Conservation (phyloP, 768 basidiomycete genomes). For the Kwoniella mangroviensis region DNA sequence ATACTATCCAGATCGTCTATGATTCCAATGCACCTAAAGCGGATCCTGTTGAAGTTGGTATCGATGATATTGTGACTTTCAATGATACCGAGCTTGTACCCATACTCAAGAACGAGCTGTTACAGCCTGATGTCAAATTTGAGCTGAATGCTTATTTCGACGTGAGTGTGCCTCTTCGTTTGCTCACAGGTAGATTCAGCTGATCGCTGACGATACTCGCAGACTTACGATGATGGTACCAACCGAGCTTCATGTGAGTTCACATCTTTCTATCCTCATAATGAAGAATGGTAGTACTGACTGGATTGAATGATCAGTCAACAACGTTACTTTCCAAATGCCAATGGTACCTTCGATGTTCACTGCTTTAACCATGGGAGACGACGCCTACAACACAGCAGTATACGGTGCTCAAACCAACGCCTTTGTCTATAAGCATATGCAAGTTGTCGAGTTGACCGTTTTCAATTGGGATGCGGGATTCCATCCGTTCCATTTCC, state of each 20-base stretch:
- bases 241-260: conserved; percentile 57
- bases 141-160: conserved; percentile 77
- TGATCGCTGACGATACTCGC: too few species aligned
- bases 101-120: conserved; percentile 61
- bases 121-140: conserved; percentile 65
- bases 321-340: conserved; percentile 26
- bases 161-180: conserved; percentile 35
- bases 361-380: conserved; percentile 73
- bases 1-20: conserved; percentile 85
- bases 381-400: conserved; percentile 60
- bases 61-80: conserved; percentile 26
- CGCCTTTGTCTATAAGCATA: conserved; percentile 68
- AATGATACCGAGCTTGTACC: conserved; percentile 69
- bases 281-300: not conserved
- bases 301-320: not conserved
- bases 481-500: conserved; percentile 70
- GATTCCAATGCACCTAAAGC: conserved; percentile 63
- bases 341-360: conserved; percentile 71
- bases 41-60: conserved; percentile 62
- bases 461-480: conserved; percentile 56
- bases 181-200: too few species aligned
- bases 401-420: conserved; percentile 79
- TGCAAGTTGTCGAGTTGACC: conserved; percentile 75
- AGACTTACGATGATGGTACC: conserved; percentile 64
- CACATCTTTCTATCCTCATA: not conserved